Evolutionary conservation across 345 rosid species (phyloP), one percentile per base, ranked within the genome.

Genomic region (Citrus sp.): DNA sequence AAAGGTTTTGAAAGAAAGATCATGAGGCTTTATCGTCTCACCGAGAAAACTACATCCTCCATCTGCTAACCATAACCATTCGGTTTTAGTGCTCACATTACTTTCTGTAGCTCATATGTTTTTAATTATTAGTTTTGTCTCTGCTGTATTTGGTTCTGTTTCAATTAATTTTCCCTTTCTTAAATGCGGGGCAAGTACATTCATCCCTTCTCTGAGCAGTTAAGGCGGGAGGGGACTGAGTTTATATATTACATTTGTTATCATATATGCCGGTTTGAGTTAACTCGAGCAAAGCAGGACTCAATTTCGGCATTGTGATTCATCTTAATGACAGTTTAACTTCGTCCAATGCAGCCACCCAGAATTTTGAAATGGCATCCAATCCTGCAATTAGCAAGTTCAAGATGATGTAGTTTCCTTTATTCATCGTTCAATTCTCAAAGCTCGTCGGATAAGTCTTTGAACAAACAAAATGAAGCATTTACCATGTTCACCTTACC

Each of bases 1-100:
- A 19, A 90, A 82, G 65, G 92, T 85, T 77, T 76, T 94, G 73
- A 91, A 87, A 79, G 75, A 72, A 56, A 80, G 82, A 27, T 40
- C 76, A 3, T 76, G 55, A 65, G 58, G n/a, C 7, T 51, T 51
- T 34, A 54, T 46, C 40, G 14, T 12, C 4, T 19, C 37, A 42
- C n/a, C 4, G 32, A 51, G 54, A 10, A 8, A 24, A 8, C 25
- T 4, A 3, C 68, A n/a, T 24, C 42, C 46, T 8, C 22, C 59
- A 32, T 51, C 22, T 66, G 32, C 40, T 49, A 65, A 32, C 78
- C 49, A 30, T 30, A 32, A n/a, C 18, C n/a, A 3, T 38, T 74
- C 38, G 65, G 63, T 56, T 35, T 34, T 19, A 24, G 22, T 19
- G 42, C 6, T 9, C 69, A 65, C 9, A 65, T 32, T 70, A 25